These are phyloP conservation scores for Harringtonia aguacate DNA, from an alignment of 2,329 filamentous ascomycete species.

Conservation along the genomic window DNA sequence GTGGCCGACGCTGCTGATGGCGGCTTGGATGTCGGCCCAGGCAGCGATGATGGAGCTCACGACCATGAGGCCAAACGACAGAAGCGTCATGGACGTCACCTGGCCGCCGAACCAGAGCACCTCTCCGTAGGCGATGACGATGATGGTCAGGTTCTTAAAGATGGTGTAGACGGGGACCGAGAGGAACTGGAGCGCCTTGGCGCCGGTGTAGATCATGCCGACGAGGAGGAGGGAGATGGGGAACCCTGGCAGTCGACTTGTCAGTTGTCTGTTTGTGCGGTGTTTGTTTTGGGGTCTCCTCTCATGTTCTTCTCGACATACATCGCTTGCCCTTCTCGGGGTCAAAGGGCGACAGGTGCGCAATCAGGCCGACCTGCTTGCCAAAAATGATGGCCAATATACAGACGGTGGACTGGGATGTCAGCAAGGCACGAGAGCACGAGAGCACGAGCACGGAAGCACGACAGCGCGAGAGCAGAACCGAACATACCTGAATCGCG, in stretches of 20 bases:
- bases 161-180: slow-evolving; percentile 99
- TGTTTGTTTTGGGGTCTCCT: not conserved
- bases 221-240: slow-evolving; percentile 92
- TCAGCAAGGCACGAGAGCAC: not conserved
- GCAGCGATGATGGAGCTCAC: slow-evolving; percentile 88
- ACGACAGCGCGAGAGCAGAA: not conserved
- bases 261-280: not conserved
- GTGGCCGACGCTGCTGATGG: slow-evolving; percentile 51
- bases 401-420: slow-evolving; percentile 72
- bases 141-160: slow-evolving; percentile 99
- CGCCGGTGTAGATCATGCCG: slow-evolving; percentile 98
- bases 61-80: slow-evolving; percentile 96
- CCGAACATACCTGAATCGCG: slow-evolving; percentile 71
- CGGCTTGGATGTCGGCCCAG: slow-evolving; percentile 93
- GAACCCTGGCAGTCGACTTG: slow-evolving; percentile 55
- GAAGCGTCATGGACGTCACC: slow-evolving; percentile 75
- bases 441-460: not conserved
- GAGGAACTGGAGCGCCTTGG: slow-evolving; percentile 90
- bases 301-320: slow-evolving; percentile 30
- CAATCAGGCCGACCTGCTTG: slow-evolving; percentile 75
- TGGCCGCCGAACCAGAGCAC: slow-evolving; percentile 96
- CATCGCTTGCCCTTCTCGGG: slow-evolving; percentile 85
- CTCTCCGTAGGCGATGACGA: slow-evolving; percentile 96
- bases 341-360: slow-evolving; percentile 73
- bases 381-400: slow-evolving; percentile 72